Percentiles rank a stretch among this genome's conserved stretches.
Conservation (phyloP, 208 protist species). For the Crithidia thermophila region DNA sequence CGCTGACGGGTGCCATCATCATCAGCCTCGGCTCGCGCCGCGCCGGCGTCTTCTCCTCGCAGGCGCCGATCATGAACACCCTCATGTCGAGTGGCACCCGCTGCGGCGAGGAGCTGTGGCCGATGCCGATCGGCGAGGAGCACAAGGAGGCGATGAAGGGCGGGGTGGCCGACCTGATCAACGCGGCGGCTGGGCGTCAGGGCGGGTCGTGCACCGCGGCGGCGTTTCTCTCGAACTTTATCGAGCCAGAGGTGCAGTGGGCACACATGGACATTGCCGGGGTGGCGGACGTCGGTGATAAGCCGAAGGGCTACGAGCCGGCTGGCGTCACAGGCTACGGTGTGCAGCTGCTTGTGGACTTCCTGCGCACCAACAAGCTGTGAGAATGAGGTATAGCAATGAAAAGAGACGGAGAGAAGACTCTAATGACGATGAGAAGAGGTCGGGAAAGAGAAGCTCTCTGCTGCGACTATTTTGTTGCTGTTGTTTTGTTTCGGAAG, state of each 20-base stretch:
- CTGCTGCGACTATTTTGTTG: not conserved
- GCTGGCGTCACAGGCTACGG: conserved; percentile 82
- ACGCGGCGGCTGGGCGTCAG: conserved; percentile 47
- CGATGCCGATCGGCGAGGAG: conserved; percentile 86
- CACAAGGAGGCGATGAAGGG: conserved; percentile 74
- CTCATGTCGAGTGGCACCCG: conserved; percentile 61
- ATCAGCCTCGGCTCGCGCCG: conserved; percentile 74
- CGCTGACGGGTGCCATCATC: conserved; percentile 90
- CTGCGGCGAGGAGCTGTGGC: conserved; percentile 83
- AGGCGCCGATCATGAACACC: conserved; percentile 33
- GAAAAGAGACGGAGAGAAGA: too few relatives aligned
- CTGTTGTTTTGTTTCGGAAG: not conserved
- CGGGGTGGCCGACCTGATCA: conserved; percentile 71
- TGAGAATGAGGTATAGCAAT: not conserved
- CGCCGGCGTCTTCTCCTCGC: conserved; percentile 77
- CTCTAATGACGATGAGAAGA: not conserved
- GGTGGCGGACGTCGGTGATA: conserved; percentile 60
- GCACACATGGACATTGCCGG: conserved; percentile 89
- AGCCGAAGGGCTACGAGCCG: conserved; percentile 64
- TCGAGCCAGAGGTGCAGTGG: conserved; percentile 62
- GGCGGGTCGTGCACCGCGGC: conserved; percentile 86
- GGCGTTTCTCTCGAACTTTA: conserved; percentile 82
- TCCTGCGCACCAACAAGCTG: conserved; percentile 43
- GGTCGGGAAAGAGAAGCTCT: not conserved
- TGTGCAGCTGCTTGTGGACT: conserved; percentile 84